phyloP scores from a whole-genome alignment of 192 early-diverging fungal genomes.

The Dimargaris cristalligena region DNA sequence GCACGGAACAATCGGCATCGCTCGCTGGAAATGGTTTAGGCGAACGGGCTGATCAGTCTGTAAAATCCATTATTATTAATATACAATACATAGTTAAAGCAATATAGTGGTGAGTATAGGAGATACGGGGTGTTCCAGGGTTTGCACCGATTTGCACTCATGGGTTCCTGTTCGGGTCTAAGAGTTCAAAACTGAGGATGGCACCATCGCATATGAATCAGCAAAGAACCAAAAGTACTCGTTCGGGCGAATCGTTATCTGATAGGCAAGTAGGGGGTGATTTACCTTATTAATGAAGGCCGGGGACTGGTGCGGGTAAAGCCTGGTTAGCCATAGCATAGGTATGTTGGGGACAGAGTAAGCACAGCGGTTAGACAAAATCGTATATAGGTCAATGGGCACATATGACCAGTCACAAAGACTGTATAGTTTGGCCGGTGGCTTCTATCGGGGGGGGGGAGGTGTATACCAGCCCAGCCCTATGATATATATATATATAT shows the following conservation, averaged over 20 bases:
- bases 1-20: no score
- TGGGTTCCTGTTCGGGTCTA: background rate
- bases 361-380: background rate
- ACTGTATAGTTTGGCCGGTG: background rate
- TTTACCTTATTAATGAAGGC: background rate
- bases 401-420: background rate
- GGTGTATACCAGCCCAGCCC: no score
- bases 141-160: no score
- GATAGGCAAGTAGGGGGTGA: background rate
- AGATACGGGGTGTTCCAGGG: background rate
- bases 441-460: no score
- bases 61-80: no score
- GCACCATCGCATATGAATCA: background rate
- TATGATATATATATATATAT: no score
- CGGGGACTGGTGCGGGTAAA: background rate
- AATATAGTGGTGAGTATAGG: background rate
- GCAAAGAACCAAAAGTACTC: background rate
- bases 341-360: background rate
- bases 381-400: background rate
- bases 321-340: background rate
- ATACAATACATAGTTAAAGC: background rate
- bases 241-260: background rate
- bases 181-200: background rate
- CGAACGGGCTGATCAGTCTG: background rate
- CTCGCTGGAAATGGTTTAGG: no score